phyloP scores from a whole-genome alignment of 1,284 basidiomycete species.

The Rugosomyces carneus region DNA sequence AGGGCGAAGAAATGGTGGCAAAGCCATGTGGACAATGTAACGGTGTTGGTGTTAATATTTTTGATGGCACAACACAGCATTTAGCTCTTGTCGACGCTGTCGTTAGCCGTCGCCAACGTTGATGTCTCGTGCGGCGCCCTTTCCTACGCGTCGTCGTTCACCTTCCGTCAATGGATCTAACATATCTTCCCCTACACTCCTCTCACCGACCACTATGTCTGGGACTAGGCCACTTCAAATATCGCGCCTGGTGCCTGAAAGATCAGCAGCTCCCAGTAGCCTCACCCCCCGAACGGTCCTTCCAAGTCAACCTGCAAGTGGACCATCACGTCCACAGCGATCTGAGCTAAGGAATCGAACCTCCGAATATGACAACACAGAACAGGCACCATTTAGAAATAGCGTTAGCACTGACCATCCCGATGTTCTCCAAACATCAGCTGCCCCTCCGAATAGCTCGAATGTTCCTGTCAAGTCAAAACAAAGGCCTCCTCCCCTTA shows the following conservation, averaged over 20 bases:
- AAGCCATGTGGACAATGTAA: slow-evolving; percentile 8
- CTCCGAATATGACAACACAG: slow-evolving; percentile 39
- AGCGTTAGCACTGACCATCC: slow-evolving; percentile 33
- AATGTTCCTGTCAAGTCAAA: slow-evolving; percentile 21
- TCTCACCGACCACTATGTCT: slow-evolving; percentile 26
- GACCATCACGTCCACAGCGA: slow-evolving; percentile 50
- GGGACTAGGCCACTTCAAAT: slow-evolving; percentile 50
- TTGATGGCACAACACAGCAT: too few relatives aligned
- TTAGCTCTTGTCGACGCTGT: slow-evolving; percentile 7
- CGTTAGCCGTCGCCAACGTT: slow-evolving; percentile 29
- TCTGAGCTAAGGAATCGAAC: slow-evolving; percentile 46
- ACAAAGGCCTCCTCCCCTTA: slow-evolving; percentile 28
- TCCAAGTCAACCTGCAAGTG: slow-evolving; percentile 34
- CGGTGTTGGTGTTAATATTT: slow-evolving; percentile 9
- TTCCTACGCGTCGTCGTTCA: slow-evolving; percentile 40
- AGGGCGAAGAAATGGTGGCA: slow-evolving; percentile 33
- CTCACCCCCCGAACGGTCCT: slow-evolving; percentile 27
- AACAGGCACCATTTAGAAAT: slow-evolving; percentile 34
- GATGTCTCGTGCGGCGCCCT: slow-evolving; percentile 54
- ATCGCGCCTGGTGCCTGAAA: slow-evolving; percentile 35
- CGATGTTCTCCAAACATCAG: slow-evolving; percentile 17
- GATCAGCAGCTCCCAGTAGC: slow-evolving; percentile 40
- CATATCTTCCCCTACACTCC: slow-evolving; percentile 23
- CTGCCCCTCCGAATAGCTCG: slow-evolving; percentile 21
- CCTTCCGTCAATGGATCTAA: slow-evolving; percentile 29